These are phyloP conservation scores for Aspergillus homomorphus DNA, from an alignment of 495 filamentous ascomycete species.

Conservation along the genomic window DNA sequence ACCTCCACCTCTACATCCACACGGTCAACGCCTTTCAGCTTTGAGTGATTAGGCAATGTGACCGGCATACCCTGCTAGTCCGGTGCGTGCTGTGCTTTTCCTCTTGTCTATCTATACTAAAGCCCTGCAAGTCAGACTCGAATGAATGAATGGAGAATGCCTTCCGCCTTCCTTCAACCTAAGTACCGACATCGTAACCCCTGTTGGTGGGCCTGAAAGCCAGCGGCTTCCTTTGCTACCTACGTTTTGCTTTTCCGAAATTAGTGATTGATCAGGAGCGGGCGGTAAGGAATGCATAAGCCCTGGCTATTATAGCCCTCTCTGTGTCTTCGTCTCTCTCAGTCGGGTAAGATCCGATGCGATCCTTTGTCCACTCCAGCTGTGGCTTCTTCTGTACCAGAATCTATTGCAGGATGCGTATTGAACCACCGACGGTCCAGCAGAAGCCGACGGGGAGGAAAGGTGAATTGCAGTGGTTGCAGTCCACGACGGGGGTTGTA, in stretches of 20 bases:
- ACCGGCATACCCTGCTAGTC: constrained; percentile 1
- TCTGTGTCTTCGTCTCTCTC: not conserved
- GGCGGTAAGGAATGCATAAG: not conserved
- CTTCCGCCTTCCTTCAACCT: not conserved
- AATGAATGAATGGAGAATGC: no score
- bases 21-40: not conserved
- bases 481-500: no score
- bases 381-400: not conserved
- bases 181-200: not conserved
- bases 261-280: not conserved
- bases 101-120: not conserved
- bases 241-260: not conserved
- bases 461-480: no score
- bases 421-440: not conserved
- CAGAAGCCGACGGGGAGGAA: not conserved
- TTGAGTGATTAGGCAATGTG: not conserved
- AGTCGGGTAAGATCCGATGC: not conserved
- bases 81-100: not conserved
- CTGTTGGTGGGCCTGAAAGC: not conserved
- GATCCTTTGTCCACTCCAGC: constrained; percentile 2
- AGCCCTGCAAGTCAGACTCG: not conserved
- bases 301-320: not conserved
- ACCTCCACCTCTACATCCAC: not conserved
- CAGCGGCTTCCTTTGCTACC: not conserved
- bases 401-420: not conserved